Evolutionary conservation across 768 basidiomycete species (phyloP).

Genomic region (Boletus sensibilis): DNA sequence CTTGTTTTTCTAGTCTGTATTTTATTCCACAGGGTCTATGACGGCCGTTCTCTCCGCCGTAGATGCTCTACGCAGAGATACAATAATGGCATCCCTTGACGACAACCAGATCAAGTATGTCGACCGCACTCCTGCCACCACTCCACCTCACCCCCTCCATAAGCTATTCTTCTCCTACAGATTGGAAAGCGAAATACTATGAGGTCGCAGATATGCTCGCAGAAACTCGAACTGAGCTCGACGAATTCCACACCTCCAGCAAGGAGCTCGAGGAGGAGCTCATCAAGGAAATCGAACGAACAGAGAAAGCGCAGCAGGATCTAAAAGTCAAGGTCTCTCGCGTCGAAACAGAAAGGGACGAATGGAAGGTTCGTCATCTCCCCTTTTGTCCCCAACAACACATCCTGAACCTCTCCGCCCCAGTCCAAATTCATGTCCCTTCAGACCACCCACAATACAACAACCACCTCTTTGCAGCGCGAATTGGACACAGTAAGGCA

Average conservation of each 20-base stretch:
- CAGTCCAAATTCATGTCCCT: conserved; percentile 84
- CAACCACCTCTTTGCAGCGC: conserved; percentile 86
- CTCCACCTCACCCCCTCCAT: conserved; percentile 17
- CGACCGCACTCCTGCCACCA: conserved; percentile 9
- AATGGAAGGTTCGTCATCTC: conserved; percentile 78
- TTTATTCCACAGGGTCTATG: conserved; percentile 39
- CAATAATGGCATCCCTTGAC: conserved; percentile 59
- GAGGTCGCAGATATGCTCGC: conserved; percentile 82
- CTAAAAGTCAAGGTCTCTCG: conserved; percentile 68
- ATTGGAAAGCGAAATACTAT: conserved; percentile 79
- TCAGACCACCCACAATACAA: conserved; percentile 88
- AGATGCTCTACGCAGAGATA: conserved; percentile 58
- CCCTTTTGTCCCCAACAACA: neutral
- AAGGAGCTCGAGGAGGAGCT: conserved; percentile 93
- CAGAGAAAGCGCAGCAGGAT: conserved; percentile 82
- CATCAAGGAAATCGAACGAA: conserved; percentile 84
- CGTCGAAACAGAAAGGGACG: conserved; percentile 76
- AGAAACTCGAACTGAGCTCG: conserved; percentile 82
- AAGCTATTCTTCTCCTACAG: conserved; percentile 59
- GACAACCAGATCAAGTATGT: conserved; percentile 61
- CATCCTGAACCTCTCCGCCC: conserved; percentile 8
- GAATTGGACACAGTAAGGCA: conserved; percentile 83
- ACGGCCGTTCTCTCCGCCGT: conserved; percentile 63
- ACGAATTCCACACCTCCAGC: conserved; percentile 83
- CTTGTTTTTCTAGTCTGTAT: conserved; percentile 24